Evolutionary conservation across 2,329 filamentous ascomycete species (phyloP), one percentile per base, ranked within the genome.

Genomic region (Trichophyton rubrum): DNA sequence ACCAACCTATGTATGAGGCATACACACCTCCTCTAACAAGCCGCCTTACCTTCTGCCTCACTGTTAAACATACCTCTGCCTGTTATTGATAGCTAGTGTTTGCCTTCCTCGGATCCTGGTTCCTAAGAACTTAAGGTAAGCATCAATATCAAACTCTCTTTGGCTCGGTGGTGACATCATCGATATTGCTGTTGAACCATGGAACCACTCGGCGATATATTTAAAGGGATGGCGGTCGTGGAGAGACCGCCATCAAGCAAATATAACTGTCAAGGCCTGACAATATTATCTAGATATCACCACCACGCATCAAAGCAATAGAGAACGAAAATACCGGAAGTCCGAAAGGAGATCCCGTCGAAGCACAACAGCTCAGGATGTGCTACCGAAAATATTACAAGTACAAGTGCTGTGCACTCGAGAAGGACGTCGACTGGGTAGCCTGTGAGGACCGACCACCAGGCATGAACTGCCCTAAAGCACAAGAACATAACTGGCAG

Each of bases 401-500:
- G 38, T 60, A 55, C 58, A 55, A 35, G 30, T 60, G 45, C 20
- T 60, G 58, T 33, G 27, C 27, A 20, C 20, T 38, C n/a, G 41
- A 60, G 35, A 35, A 35, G n/a, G 33, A 45, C 8, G 27, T 60
- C 45, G 58, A 47, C 58, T 60, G 49, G 45, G n/a, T 38, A 27
- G 35, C 27, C 43, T 60, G 58, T 33, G 45, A 40, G 15, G 45
- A 53, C 33, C 22, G 20, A n/a, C 58, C 58, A 43, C 58, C 58
- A 22, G 58, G 49, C 27, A 17, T 60, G 7, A 60, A 60, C 43
- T 60, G 58, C 47, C 58, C 58, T 11, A 41, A 55, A 27, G 58
- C 58, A 8, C 58, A 60, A 11, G 45, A 41, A 13, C 15, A 53
- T 22, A 43, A 55, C 38, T 60, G 58, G 58, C 43, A 56, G 38